phyloP scores from a whole-genome alignment of 495 filamentous ascomycete species.

The Aspergillus egyptiacus region DNA sequence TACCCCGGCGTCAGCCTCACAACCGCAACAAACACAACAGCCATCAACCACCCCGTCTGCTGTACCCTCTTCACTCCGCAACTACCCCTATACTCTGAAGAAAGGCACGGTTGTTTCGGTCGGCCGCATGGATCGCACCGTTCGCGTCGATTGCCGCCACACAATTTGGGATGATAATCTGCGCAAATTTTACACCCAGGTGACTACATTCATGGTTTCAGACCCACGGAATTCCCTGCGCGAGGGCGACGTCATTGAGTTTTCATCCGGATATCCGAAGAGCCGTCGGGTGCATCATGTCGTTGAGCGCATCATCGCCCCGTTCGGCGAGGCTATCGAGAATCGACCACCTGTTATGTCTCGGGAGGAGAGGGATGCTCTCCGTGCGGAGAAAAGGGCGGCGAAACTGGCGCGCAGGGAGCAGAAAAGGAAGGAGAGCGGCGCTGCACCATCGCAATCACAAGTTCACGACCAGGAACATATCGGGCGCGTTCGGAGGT shows the following conservation, averaged over 20 bases:
- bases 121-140: slow-evolving; percentile 42
- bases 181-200: slow-evolving; percentile 38
- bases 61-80: slow-evolving; percentile 29
- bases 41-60: slow-evolving; percentile 4
- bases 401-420: slow-evolving; percentile 47
- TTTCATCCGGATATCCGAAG: slow-evolving; percentile 59
- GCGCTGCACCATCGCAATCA: neutral
- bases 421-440: slow-evolving; percentile 23
- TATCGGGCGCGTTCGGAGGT: slow-evolving; percentile 19
- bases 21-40: slow-evolving; percentile 9
- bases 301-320: slow-evolving; percentile 70
- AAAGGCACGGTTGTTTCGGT: slow-evolving; percentile 42
- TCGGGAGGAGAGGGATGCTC: slow-evolving; percentile 52
- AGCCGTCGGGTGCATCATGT: slow-evolving; percentile 67
- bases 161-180: slow-evolving; percentile 34
- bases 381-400: slow-evolving; percentile 41
- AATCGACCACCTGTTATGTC: slow-evolving; percentile 59
- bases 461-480: slow-evolving; percentile 17
- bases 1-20: slow-evolving; percentile 10
- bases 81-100: slow-evolving; percentile 35
- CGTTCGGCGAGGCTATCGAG: slow-evolving; percentile 57
- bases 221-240: slow-evolving; percentile 70
- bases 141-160: slow-evolving; percentile 35
- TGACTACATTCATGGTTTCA: slow-evolving; percentile 53
- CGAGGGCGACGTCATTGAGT: slow-evolving; percentile 73